Conservation (phyloP, 352 stramenopile genomes). For the Phytophthora fragariaefolia region DNA sequence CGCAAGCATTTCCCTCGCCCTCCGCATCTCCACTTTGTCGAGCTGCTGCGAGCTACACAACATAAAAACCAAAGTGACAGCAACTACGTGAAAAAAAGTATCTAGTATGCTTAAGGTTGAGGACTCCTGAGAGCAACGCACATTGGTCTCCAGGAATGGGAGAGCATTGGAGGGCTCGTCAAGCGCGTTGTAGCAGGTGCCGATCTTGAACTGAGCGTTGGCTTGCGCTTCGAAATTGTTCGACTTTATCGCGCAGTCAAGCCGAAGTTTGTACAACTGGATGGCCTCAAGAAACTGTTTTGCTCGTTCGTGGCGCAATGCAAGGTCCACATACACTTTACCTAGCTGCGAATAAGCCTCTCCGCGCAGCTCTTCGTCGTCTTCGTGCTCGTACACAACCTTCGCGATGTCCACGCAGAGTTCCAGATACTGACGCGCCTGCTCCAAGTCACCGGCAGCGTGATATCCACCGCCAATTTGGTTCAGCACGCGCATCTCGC, state of each 20-base stretch:
- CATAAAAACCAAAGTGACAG: slow-evolving; percentile 4
- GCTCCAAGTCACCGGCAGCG: slow-evolving; percentile 66
- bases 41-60: slow-evolving; percentile 57
- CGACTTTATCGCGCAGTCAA: slow-evolving; percentile 75
- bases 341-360: slow-evolving; percentile 74
- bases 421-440: slow-evolving; percentile 85
- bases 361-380: slow-evolving; percentile 58
- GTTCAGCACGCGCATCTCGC: slow-evolving; percentile 88
- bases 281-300: slow-evolving; percentile 57
- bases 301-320: slow-evolving; percentile 48
- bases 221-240: slow-evolving; percentile 62
- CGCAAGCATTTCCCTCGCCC: slow-evolving; percentile 85
- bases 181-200: slow-evolving; percentile 76
- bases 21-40: slow-evolving; percentile 65
- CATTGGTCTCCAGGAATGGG: slow-evolving; percentile 86
- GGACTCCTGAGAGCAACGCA: slow-evolving; percentile 25
- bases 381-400: slow-evolving; percentile 71
- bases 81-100: not conserved
- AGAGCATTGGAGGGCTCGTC: slow-evolving; percentile 69
- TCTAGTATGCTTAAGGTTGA: no score
- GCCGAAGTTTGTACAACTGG: slow-evolving; percentile 75
- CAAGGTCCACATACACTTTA: slow-evolving; percentile 80
- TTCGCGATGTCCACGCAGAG: slow-evolving; percentile 78
- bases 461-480: slow-evolving; percentile 88
- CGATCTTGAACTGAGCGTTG: slow-evolving; percentile 80